Evolutionary conservation across 768 basidiomycete genomes (phyloP), one percentile per base, ranked within the genome.

Genomic region (Boletus reticuloceps): DNA sequence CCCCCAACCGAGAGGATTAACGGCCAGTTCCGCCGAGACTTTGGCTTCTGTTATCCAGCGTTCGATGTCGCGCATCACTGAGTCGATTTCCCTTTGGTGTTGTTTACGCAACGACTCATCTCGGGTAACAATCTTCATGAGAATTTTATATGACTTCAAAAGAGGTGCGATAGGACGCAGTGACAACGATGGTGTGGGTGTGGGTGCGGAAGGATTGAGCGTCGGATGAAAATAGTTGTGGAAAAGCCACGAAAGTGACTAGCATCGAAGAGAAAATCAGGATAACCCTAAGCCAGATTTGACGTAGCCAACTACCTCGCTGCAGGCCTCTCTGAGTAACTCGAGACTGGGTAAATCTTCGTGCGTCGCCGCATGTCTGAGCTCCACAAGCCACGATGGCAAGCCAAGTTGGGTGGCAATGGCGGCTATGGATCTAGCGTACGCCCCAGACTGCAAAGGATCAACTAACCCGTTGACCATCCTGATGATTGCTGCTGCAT

Each of bases 391-490:
- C 87, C 90, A 94, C 0, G 79, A 73, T 0, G 97, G 96, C 2
- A 99, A 76, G 0, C 88, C 88, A 12, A 99, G 80, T 64, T 95
- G 91, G 4, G 79, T 76, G 1, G 96, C 94, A 58, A 99, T 90
- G 39, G 88, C 84, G 0, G 89, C 84, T 61, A 98, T 98, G 3
- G 97, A 88, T 20, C 94, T 80, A 4, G 97, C 96, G 66, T 90
- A 98, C 19, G 82, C 81, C 8, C 94, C 92, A 11, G 84, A 79
- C 65, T 99, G 97, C 12, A 97, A 77, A 14, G 95, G 94, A 65
- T 99, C 97, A 8, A 98, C 96, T 37, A 98, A 79, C 2, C 94
- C 91, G 63, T 98, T 99, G 60, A 98, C 91, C 60, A 98, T 83
- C 32, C 96, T 78, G 55, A 95, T 88, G 55, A 97, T 76, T 2